phyloP scores from a whole-genome alignment of 1,139 yeast genomes.

The Pichia sp. region DNA sequence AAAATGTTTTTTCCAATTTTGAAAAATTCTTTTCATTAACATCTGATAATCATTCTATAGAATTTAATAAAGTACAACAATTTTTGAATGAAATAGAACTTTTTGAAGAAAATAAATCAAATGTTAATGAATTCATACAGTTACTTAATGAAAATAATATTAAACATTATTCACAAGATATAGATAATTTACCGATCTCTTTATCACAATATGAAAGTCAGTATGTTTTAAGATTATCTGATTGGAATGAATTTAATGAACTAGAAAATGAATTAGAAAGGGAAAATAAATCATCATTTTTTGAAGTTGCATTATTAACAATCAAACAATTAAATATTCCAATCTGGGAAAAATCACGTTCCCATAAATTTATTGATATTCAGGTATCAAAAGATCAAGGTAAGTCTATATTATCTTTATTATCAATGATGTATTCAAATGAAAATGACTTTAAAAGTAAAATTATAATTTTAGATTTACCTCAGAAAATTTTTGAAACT shows the following conservation, averaged over 20 bases:
- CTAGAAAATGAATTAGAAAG: no score
- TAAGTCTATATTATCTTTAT: conserved; percentile 7
- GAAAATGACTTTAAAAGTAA: conserved; percentile 29
- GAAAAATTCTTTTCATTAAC: no score
- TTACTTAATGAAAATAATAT: conserved; percentile 1
- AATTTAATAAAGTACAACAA: background rate
- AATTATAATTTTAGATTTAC: conserved; percentile 48
- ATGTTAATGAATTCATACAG: background rate
- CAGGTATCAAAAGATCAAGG: conserved; percentile 29
- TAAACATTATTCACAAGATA: conserved; percentile 6
- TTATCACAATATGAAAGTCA: conserved; percentile 39
- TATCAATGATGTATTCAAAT: conserved; percentile 15
- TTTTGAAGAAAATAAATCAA: conserved; percentile 1
- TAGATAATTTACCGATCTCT: conserved; percentile 1
- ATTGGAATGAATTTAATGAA: conserved; percentile 18
- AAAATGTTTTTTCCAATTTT: background rate
- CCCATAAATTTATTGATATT: conserved; percentile 36
- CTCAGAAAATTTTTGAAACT: conserved; percentile 50
- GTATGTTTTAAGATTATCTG: conserved; percentile 43
- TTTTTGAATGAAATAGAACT: background rate
- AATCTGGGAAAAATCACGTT: conserved; percentile 35
- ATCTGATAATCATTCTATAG: background rate
- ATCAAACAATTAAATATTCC: conserved; percentile 30
- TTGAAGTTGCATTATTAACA: conserved; percentile 19
- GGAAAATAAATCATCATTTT: conserved; percentile 6